Conservation (phyloP, 371 early-diverging fungal species). For the Rhizopus arrhizus region DNA sequence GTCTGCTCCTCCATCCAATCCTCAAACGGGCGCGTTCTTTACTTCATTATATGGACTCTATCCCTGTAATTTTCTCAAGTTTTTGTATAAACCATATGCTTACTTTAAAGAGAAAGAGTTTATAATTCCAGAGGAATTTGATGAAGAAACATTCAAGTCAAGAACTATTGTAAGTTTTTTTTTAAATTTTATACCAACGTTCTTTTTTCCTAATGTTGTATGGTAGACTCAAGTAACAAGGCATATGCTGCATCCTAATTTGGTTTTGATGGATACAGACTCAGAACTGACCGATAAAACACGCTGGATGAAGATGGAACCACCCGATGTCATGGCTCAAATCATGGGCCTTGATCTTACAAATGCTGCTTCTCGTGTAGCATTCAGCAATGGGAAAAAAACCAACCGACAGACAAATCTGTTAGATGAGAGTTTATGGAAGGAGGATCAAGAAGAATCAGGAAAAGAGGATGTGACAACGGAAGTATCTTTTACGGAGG, state of each 20-base stretch:
- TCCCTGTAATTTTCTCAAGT: slow-evolving; percentile 65
- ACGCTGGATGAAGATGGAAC: slow-evolving; percentile 69
- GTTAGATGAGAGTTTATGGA: slow-evolving; percentile 39
- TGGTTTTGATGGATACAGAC: slow-evolving; percentile 52
- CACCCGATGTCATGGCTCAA: slow-evolving; percentile 68
- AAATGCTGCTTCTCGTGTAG: slow-evolving; percentile 59
- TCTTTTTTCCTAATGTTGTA: background rate
- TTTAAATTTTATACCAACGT: background rate
- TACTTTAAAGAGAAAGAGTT: slow-evolving; percentile 48
- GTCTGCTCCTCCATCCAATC: slow-evolving; percentile 57
- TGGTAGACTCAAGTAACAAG: slow-evolving; percentile 51
- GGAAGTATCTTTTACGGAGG: background rate
- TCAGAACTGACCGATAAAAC: slow-evolving; percentile 59
- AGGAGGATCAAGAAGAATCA: slow-evolving; percentile 13
- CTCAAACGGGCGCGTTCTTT: slow-evolving; percentile 60
- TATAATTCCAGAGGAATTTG: slow-evolving; percentile 52
- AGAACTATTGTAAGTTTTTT: slow-evolving; percentile 41
- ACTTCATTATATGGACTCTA: slow-evolving; percentile 69
- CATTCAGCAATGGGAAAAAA: slow-evolving; percentile 29
- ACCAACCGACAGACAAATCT: slow-evolving; percentile 26
- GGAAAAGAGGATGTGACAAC: slow-evolving; percentile 3
- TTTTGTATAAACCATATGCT: slow-evolving; percentile 54
- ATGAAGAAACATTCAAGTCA: slow-evolving; percentile 50
- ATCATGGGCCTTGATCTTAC: slow-evolving; percentile 66
- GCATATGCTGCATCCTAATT: slow-evolving; percentile 65